phyloP scores from a whole-genome alignment of 805 yeast genomes.

The Hanseniaspora opuntiae region DNA sequence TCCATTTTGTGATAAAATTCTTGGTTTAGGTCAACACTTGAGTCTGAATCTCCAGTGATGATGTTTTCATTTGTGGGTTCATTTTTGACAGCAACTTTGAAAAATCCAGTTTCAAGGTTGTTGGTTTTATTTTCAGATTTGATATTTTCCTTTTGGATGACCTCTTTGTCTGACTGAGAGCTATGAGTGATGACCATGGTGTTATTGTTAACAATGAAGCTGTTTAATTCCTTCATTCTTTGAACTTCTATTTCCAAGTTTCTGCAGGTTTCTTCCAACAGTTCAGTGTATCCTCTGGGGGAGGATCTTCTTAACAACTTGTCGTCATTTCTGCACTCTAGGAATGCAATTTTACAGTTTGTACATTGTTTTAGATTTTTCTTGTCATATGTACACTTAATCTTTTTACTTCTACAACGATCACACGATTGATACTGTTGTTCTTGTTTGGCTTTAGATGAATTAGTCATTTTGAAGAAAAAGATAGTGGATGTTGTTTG shows the following conservation, averaged over 20 bases:
- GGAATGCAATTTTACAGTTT: constrained; percentile 70
- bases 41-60: constrained; percentile 20
- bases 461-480: constrained; percentile 26
- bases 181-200: neutral
- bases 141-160: neutral
- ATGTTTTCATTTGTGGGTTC: constrained; percentile 12
- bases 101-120: constrained; percentile 3
- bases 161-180: neutral
- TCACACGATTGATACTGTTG: constrained; percentile 11
- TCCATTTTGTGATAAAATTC: neutral
- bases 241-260: constrained; percentile 73
- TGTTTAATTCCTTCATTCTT: constrained; percentile 31
- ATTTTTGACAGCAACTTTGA: constrained; percentile 10
- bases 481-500: too few relatives aligned
- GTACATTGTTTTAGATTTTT: constrained; percentile 52
- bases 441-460: neutral
- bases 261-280: constrained; percentile 74
- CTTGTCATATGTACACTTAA: constrained; percentile 52
- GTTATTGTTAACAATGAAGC: constrained; percentile 1
- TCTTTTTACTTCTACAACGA: constrained; percentile 42
- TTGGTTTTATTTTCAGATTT: neutral
- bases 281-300: constrained; percentile 86
- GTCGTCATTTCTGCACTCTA: constrained; percentile 80
- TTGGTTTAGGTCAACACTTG: constrained; percentile 11
- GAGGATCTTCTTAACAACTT: constrained; percentile 73